A percentile compares a stretch with the other conserved stretches of the same genome.
phyloP scores from a whole-genome alignment of 768 basidiomycete species.

The Coprinopsis strossmayeri region DNA sequence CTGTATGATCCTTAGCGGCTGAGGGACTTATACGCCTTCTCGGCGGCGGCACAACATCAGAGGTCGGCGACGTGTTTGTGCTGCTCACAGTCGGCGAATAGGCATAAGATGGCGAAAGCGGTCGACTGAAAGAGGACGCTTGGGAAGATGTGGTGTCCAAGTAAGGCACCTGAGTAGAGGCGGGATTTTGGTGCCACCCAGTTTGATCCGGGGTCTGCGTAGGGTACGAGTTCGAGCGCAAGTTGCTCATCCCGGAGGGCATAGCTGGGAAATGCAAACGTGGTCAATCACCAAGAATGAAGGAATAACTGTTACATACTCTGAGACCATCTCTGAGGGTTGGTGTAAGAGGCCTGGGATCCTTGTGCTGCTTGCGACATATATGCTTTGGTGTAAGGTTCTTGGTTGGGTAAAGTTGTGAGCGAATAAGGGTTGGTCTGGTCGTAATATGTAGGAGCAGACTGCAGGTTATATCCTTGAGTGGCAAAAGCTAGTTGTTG shows the following conservation, averaged over 20 bases:
- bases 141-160: slow-evolving; percentile 17
- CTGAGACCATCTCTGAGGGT: slow-evolving; percentile 37
- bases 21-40: slow-evolving; percentile 51
- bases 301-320: slow-evolving; percentile 11
- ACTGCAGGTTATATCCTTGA: slow-evolving; percentile 26
- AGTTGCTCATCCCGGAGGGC: slow-evolving; percentile 22
- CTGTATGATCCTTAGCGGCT: slow-evolving; percentile 39
- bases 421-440: slow-evolving; percentile 33
- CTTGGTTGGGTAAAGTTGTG: slow-evolving; percentile 31
- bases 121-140: slow-evolving; percentile 17
- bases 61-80: slow-evolving; percentile 23
- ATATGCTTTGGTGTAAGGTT: slow-evolving; percentile 27
- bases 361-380: slow-evolving; percentile 25
- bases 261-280: slow-evolving; percentile 9
- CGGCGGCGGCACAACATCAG: slow-evolving; percentile 51
- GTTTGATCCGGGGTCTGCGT: slow-evolving; percentile 17
- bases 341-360: slow-evolving; percentile 28
- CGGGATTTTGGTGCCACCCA: slow-evolving; percentile 15
- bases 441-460: slow-evolving; percentile 34
- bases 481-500: slow-evolving; percentile 39
- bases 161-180: slow-evolving; percentile 18
- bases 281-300: background rate
- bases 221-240: slow-evolving; percentile 24
- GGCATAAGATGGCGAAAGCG: slow-evolving; percentile 20
- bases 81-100: slow-evolving; percentile 28